Base-by-base conservation (phyloP, 306 rosid genomes). In the Gastrolobium villosum region DNA sequence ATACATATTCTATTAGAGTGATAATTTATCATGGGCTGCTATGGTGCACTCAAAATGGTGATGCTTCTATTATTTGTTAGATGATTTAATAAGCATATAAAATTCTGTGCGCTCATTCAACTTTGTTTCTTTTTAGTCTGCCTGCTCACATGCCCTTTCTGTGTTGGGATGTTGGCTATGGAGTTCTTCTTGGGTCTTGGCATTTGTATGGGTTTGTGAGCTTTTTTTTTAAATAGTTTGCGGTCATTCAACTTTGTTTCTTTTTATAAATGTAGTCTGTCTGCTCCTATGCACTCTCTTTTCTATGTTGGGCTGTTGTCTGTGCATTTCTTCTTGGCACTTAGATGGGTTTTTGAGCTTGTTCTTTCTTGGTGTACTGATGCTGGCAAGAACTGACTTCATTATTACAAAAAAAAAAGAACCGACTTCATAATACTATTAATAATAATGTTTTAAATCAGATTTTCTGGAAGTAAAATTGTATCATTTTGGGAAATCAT, bases 1-100 rank as follows among this genome's bases (percentile, higher is more conserved):
- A 57, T 40, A 46, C 57, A 28, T 39, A 26, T 0, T 55, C 36
- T 10, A 7, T 52, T 72, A 39, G 57, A 45, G 82, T 11, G 3
- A 56, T 50, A 10, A 5, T 15, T 48, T 70, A 30, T 74, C 39
- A n/a, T 66, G 53, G 13, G 43, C 41, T 60, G 45, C 53, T 68
- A 49, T 43, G 44, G 10, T 67, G 30, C 66, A 52, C 71, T 74
- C 31, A 60, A 50, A 57, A 50, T 49, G 28, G 28, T 68, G 28
- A 35, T 68, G 53, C 80, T 66, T 59, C 36, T 5, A 36, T 73
- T 49, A 73, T 41, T 45, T 62, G 46, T 70, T 41, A 36, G 15
- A 64, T 64, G 48, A 34, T 43, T 54, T 56, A 72, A 49, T 61
- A 75, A 14, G 48, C 63, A 52, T 53, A 7, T 45, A 41, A 53